These are phyloP conservation scores for Suillus lakei DNA, from an alignment of 768 basidiomycete genomes.

Conservation along the genomic window DNA sequence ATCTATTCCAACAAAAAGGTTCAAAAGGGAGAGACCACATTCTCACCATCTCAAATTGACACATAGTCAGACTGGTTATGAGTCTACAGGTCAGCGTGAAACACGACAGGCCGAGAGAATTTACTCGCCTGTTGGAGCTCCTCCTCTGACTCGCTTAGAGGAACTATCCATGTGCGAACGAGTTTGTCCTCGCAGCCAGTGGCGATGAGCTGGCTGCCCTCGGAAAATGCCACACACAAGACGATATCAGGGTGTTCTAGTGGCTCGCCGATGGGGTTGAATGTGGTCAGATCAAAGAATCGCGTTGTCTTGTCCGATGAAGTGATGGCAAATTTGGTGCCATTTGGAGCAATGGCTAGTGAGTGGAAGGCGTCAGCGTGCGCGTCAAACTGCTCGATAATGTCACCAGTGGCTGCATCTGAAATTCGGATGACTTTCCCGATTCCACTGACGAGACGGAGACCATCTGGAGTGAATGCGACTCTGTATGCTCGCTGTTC, in stretches of 20 bases:
- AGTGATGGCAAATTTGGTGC: background rate
- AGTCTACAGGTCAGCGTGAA: background rate
- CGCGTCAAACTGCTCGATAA: background rate
- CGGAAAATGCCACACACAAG: rapidly evolving
- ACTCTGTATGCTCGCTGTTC: background rate
- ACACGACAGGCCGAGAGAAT: background rate
- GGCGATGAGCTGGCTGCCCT: background rate
- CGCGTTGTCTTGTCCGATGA: background rate
- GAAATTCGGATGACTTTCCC: rapidly evolving
- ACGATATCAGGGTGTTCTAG: background rate
- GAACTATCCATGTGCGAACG: background rate
- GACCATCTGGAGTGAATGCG: background rate
- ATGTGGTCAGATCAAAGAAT: background rate
- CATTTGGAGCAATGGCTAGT: background rate
- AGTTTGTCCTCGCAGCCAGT: background rate
- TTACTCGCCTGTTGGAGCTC: background rate
- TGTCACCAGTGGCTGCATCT: background rate
- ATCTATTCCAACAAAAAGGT: background rate
- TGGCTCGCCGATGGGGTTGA: background rate
- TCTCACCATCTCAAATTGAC: too few species aligned
- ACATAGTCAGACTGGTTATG: too few species aligned
- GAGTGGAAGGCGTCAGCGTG: rapidly evolving
- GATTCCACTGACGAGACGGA: background rate
- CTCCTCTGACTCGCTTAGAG: background rate
- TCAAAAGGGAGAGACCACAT: background rate